Evolutionary conservation across 2,329 filamentous ascomycete genomes (phyloP), one percentile per base, ranked within the genome.

Genomic region (Clarireedia paspali): DNA sequence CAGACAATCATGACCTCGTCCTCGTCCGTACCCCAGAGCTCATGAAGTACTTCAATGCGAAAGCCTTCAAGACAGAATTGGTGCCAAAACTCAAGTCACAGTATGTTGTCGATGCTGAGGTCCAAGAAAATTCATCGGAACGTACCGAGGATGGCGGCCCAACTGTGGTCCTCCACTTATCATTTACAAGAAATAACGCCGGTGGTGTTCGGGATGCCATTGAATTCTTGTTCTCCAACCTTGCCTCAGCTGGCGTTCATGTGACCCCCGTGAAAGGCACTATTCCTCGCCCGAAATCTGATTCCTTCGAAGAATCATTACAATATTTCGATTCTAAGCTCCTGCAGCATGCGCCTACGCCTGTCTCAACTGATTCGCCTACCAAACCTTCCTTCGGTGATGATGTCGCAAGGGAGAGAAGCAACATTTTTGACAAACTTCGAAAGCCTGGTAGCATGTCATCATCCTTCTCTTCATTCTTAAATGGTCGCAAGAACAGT

Each of bases 261-360:
- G 82, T 86, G 9, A 88, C 82, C 56, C 85, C 91, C 44, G 85
- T 97, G 67, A 95, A 95, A 71, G 94, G 94, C 52, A 86, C 90
- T n/a, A 94, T 97, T 62, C 91, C 92, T 20, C 88, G 94, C n/a
- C 94, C 94, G 60, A 96, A 97, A 75, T 97, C 94, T 1, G 94
- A 99, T 71, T 96, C 94, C 0, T 99, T 99, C 62, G 94, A 99
- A 70, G 92, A 99, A 66, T 95, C 92, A 6, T 79, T 97, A 52
- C 92, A 91, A 56, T 97, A 91, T 75, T 99, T 99, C 68, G 89
- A 96, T 70, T 96, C 92, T 2, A 97, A 96, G 75, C 81, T 99
- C 47, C 81, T 99, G 53, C 94, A 97, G 72, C 91, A 95, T 66
- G 91, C 92, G 4, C 91, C 92, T 38, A 82, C 88, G 4, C 82